A percentile compares a stretch with the other conserved stretches of the same genome.
phyloP scores from a whole-genome alignment of 441 rosid species.

The Cnidoscolus chayamansa region DNA sequence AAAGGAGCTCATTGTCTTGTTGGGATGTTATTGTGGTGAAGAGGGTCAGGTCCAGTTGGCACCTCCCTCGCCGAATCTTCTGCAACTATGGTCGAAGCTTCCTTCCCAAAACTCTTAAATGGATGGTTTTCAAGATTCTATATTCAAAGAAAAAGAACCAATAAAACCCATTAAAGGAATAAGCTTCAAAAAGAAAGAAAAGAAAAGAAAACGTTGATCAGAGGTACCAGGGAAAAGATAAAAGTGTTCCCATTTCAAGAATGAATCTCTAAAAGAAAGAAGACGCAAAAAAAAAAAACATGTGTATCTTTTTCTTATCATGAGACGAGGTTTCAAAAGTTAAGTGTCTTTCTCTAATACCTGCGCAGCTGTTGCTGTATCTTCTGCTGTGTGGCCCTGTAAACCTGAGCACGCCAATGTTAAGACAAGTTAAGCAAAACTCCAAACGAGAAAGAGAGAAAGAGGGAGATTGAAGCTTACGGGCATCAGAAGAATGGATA shows the following conservation, averaged over 20 bases:
- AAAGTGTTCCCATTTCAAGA: conserved; percentile 1
- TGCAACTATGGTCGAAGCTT: conserved; percentile 15
- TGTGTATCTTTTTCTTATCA: background rate
- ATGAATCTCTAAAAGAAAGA: background rate
- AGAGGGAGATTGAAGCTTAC: background rate
- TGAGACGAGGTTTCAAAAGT: background rate
- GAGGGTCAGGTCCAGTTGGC: conserved; percentile 77
- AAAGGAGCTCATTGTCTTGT: conserved; percentile 31
- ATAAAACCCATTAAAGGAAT: background rate
- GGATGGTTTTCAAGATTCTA: conserved; percentile 19
- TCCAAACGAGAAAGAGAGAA: background rate
- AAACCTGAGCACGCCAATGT: conserved; percentile 23
- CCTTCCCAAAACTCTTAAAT: conserved; percentile 19
- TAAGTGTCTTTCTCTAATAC: conserved; percentile 16
- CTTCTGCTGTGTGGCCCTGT: conserved; percentile 16
- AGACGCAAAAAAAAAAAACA: background rate
- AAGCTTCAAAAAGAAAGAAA: conserved; percentile 2
- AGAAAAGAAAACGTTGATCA: background rate
- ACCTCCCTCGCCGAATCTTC: conserved; percentile 51
- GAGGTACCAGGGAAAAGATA: background rate
- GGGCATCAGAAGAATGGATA: conserved; percentile 26
- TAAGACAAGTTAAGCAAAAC: background rate
- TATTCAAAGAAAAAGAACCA: background rate
- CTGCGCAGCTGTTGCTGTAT: conserved; percentile 15
- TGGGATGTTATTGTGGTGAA: conserved; percentile 58